Base-by-base conservation (phyloP, 129 eudicot genomes). In the Chrysanthemum lavandulifolium region DNA sequence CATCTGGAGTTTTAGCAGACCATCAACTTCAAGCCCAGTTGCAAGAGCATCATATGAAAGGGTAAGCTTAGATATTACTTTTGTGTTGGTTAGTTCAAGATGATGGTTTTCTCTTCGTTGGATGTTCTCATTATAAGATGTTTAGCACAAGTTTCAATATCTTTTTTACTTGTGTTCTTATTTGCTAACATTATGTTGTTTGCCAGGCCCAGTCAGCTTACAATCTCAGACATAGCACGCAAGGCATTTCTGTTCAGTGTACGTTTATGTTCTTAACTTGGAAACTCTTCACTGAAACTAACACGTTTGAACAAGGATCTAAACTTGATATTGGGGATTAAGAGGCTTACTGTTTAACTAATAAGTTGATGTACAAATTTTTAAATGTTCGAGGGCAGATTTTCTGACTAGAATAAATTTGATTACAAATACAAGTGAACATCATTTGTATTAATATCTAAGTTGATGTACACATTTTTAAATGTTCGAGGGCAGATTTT, bases 171-270 rank as follows among this genome's bases (percentile, higher is more conserved):
- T 74, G 52, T 25, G 69, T 40, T 57, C 57, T 55, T 57, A 45
- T 18, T 70, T 63, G 29, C 63, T 69, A 25, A 72, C 68, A 65
- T 14, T 50, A 7, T 68, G 29, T 77, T 72, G 21, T 63, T 65
- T 80, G 75, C 71, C 91, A 94, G 98, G 75, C 96, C 92, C 67
- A 88, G 86, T 80, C 98, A 94, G 81, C 96, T 90, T 67, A 87
- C 98, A 69, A 86, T 94, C 73, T 82, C 97, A 3, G 98, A 94
- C 78, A 84, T 94, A 69, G 98, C 98, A 59, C 84, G 98, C 68
- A 94, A 90, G 87, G 98, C 98, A 56, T 94, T 94, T 77, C 86
- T 94, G 16, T 90, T 84, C 96, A 94, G 98, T 78, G 98, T 94
- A 87, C 33, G 96, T 73, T 65, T 63, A 59, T 58, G 18, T 71